Base-by-base conservation (phyloP, 768 basidiomycete species). In the Termitomyces sp. region DNA sequence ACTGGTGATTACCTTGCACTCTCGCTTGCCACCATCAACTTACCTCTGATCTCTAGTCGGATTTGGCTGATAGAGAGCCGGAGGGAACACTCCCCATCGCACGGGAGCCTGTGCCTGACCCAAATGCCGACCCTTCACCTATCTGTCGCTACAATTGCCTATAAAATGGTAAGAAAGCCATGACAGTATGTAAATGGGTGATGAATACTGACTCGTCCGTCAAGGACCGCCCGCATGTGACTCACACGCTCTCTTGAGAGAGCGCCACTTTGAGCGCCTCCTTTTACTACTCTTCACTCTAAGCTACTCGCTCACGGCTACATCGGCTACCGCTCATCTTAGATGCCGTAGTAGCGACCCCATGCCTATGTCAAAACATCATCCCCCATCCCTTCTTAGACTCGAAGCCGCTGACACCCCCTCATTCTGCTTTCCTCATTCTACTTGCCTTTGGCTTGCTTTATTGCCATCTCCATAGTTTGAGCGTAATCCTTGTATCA, bases 101-200 rank as follows among this genome's bases (percentile, higher is more conserved):
- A 33, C 56, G 59, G 43, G 56, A 60, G 35, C 59, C 59, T n/a
- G 45, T 37, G 40, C 57, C 61, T 23, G 33, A 51, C 21, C 53
- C 61, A 1, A 33, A 43, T n/a, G 38, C 55, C n/a, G 14, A 50
- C n/a, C 53, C 43, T 33, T 43, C 30, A n/a, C 62, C 62, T n/a
- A 51, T 63, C 30, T 63, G 59, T 19, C 48, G 55, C 35, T 56
- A 31, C 19, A 42, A 30, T 51, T 62, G 62, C 35, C 23, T 60
- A 41, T 63, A 54, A 60, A 57, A 42, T 17, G 47, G 57, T 60
- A 45, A 55, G 44, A 52, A 50, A 38, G 3, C 5, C 11, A 9
- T 26, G 8, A 23, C 26, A 1, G 15, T 50, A 31, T 6, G 38
- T 8, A 15, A 41, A 17, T 50, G 12, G 14, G 21, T 38, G 15